Base-by-base conservation (phyloP, 768 basidiomycete species). In the Leccinum subgranulosum region DNA sequence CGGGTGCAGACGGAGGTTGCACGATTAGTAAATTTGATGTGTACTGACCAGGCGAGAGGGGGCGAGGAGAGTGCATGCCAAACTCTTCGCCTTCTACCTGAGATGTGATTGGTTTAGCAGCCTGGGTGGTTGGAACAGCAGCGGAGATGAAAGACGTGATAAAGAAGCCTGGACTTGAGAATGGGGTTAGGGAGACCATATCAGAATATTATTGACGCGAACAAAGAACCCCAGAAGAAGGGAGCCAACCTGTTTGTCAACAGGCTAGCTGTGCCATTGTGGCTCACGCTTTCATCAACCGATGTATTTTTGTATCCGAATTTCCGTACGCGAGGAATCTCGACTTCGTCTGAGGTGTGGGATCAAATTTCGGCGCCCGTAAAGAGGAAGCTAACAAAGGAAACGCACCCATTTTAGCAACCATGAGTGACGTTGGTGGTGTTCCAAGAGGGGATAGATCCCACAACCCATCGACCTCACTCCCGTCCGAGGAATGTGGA, bases 381-480 rank as follows among this genome's bases (percentile, higher is more conserved):
- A 34, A n/a, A 52, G 41, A 46, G 51, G 47, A 19, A 50, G 43
- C 51, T 6, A 51, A 57, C 10, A 29, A 46, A 43, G 17, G 8
- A 6, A 25, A 71, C 67, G 4, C 54, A 84, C 85, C 83, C 73
- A 87, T 79, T 63, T 78, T 82, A 3, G 73, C 71, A n/a, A 74
- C 70, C 49, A 76, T 66, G 11, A 81, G 55, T 5, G 75, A 72
- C 53, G 78, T 70, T 46, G 69, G 58, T 51, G 78, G 73, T 2
- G 78, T 77, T 4, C 79, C 81, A 64, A 74, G 63, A 15, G 82
- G 81, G 8, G 82, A 83, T 17, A 74, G 68, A 36, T 77, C 60
- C 60, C 80, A 79, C 19, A 88, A 68, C 58, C 84, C 77, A 63
- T 86, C 84, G 6, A 83, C 63, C 51, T 81, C 75, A 47, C 83